Percentiles rank a stretch among this genome's conserved stretches.
Conservation (phyloP, 2,329 filamentous ascomycete species). For the Fusarium falciforme region DNA sequence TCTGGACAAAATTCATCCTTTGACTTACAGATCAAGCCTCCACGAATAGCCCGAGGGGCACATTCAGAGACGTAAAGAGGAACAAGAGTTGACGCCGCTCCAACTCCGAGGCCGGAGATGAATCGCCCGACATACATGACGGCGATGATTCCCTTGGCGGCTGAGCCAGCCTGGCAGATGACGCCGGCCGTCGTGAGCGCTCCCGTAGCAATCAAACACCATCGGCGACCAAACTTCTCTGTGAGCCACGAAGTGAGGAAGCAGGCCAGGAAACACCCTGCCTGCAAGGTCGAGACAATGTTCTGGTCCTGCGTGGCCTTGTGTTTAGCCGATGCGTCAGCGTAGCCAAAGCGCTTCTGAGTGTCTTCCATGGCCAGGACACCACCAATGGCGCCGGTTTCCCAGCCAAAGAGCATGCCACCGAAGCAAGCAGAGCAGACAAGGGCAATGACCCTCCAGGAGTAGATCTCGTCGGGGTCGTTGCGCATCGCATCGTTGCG, state of each 20-base stretch:
- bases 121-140: neutral
- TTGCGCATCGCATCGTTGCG: slow-evolving; percentile 77
- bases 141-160: neutral
- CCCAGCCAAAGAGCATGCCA: slow-evolving; percentile 63
- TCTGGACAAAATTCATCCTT: neutral
- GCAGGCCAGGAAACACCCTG: slow-evolving; percentile 73
- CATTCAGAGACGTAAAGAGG: neutral
- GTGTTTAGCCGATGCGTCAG: slow-evolving; percentile 18
- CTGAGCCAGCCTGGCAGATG: slow-evolving; percentile 62
- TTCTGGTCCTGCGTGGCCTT: slow-evolving; percentile 69
- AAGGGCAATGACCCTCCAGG: slow-evolving; percentile 73
- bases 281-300: slow-evolving; percentile 75
- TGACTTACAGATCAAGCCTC: neutral
- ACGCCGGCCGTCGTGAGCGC: slow-evolving; percentile 69
- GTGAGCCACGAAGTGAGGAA: slow-evolving; percentile 64
- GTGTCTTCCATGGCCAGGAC: slow-evolving; percentile 70
- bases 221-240: slow-evolving; percentile 65
- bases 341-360: slow-evolving; percentile 55
- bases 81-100: neutral
- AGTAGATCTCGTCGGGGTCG: slow-evolving; percentile 75
- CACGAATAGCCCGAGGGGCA: neutral
- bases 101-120: neutral
- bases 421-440: slow-evolving; percentile 75
- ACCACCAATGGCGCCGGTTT: slow-evolving; percentile 74
- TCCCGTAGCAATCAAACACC: slow-evolving; percentile 65